Conservation (phyloP, 164 flowering plant species). For the Macadamia tetraphylla region DNA sequence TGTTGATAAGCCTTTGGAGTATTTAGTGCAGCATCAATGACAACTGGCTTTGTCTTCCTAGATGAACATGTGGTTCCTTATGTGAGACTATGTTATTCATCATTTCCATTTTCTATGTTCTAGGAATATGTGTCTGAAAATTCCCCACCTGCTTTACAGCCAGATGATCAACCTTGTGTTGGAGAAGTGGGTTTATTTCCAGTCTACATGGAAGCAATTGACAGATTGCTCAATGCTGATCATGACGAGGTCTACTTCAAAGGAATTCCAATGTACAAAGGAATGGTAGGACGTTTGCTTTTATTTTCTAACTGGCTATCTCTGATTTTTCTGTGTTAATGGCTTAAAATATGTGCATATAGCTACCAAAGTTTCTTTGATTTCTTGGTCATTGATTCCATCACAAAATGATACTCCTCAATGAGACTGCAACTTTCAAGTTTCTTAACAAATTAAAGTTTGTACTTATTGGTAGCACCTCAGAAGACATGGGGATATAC, state of each 20-base stretch:
- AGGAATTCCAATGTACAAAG: slow-evolving; percentile 84
- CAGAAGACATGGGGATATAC: slow-evolving; percentile 91
- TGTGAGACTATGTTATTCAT: slow-evolving; percentile 43
- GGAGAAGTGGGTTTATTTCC: slow-evolving; percentile 62
- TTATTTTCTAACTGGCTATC: no score
- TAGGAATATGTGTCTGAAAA: not conserved
- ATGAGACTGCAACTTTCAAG: not conserved
- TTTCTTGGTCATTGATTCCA: not conserved
- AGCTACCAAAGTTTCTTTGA: no score
- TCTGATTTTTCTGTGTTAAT: not conserved
- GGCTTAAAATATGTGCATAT: not conserved
- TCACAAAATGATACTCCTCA: no score
- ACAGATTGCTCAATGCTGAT: slow-evolving; percentile 83
- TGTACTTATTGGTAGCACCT: slow-evolving; percentile 41
- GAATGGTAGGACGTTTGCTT: slow-evolving; percentile 48
- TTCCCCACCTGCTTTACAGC: slow-evolving; percentile 40
- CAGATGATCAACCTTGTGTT: slow-evolving; percentile 38
- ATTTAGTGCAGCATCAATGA: slow-evolving; percentile 73
- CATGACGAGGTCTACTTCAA: slow-evolving; percentile 82
- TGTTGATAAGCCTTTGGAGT: slow-evolving; percentile 56
- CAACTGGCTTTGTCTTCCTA: slow-evolving; percentile 72
- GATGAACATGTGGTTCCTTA: slow-evolving; percentile 71
- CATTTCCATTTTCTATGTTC: slow-evolving; percentile 2
- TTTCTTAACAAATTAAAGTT: not conserved
- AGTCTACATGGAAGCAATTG: slow-evolving; percentile 61